A percentile compares a stretch with the other conserved stretches of the same genome.
These are phyloP conservation scores for Vicia villosa DNA, from an alignment of 306 rosid genomes.

Conservation along the genomic window DNA sequence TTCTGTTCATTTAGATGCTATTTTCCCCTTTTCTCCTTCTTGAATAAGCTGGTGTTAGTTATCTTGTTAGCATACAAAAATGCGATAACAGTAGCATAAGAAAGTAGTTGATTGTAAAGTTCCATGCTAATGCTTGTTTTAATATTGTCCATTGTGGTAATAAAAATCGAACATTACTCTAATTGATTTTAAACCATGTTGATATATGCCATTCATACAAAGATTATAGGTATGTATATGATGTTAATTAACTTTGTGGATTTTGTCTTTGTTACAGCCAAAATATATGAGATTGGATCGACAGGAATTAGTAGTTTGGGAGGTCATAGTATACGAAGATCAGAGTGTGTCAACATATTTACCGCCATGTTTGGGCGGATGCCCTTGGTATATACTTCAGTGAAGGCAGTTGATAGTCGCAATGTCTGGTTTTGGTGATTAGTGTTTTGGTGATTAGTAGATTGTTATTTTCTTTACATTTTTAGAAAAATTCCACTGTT, in stretches of 20 bases:
- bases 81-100: no score
- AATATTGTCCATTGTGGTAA: background rate
- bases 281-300: constrained; percentile 91
- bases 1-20: constrained; percentile 3
- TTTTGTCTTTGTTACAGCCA: constrained; percentile 53
- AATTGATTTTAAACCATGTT: background rate
- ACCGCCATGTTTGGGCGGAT: constrained; percentile 63
- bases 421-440: constrained; percentile 84
- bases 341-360: constrained; percentile 72
- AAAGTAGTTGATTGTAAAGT: constrained; percentile 19
- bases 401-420: constrained; percentile 90
- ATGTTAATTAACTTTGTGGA: background rate
- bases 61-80: no score
- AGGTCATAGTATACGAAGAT: constrained; percentile 81
- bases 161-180: background rate
- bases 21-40: background rate
- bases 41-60: background rate
- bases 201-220: background rate
- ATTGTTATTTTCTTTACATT: constrained; percentile 34
- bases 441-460: constrained; percentile 69
- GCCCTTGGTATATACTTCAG: constrained; percentile 78
- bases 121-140: constrained; percentile 23
- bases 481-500: constrained; percentile 38
- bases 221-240: constrained; percentile 3
- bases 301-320: constrained; percentile 97